Base-by-base conservation (phyloP, 768 basidiomycete species). In the Lepiota venenata region DNA sequence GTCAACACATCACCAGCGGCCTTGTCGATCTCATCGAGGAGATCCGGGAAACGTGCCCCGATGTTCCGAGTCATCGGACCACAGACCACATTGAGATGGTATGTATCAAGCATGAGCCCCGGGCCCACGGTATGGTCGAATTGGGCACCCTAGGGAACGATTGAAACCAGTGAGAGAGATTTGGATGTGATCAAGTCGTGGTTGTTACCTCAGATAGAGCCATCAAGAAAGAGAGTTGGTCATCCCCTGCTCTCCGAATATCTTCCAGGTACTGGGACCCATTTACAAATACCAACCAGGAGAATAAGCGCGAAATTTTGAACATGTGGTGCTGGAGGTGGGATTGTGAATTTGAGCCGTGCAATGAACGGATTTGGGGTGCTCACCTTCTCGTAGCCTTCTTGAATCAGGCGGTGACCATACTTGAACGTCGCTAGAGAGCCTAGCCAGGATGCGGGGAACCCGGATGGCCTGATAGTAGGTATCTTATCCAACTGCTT, bases 211-310 rank as follows among this genome's bases (percentile, higher is more conserved):
- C 65, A 12, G 58, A 50, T 18, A 62, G 56, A 20, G 67, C 65
- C 11, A 66, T 65, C 2, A 48, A 44, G n/a, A 69, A 65, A 1
- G 66, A 70, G 1, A 74, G 59, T 8, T 69, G 57, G 1, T 71
- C 66, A 2, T 72, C 67, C 1, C 56, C 52, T 0, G 71, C 71
- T 48, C 61, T 66, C 20, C 79, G 72, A 15, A 85, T 60, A 39
- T 84, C 83, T 5, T 83, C 77, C 12, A 82, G 64, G 43, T 75
- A 66, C 21, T 73, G 56, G 0, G 68, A 63, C 1, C 78, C 74
- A 16, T 69, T 69, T 18, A 76, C 63, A 6, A 83, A 62, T 18
- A 65, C 56, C 2, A 61, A 22, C 61, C 60, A 62, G 11, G 38
- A 29, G 10, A 54, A 47, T 16, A 61, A 47, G 20, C 56, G 57